Conservation (phyloP, 768 basidiomycete species). For the Tubosaeta brunneosetosa region DNA sequence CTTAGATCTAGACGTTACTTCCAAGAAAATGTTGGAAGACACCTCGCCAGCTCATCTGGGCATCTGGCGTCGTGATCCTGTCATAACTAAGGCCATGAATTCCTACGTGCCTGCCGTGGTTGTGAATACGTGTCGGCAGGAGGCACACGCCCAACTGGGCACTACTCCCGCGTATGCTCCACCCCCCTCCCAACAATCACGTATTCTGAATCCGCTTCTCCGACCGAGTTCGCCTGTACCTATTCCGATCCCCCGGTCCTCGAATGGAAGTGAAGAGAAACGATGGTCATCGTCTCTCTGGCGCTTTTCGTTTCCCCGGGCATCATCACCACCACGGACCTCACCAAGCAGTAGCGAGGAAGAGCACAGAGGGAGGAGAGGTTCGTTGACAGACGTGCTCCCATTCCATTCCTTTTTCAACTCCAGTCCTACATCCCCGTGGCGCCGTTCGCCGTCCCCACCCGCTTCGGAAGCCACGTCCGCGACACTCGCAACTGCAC, state of each 20-base stretch:
- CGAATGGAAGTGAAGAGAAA: slow-evolving; percentile 29
- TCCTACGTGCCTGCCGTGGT: slow-evolving; percentile 23
- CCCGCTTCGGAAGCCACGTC: slow-evolving; percentile 30
- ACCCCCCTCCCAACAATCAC: slow-evolving; percentile 13
- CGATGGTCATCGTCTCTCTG: slow-evolving; percentile 33
- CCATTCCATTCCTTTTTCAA: slow-evolving; percentile 39
- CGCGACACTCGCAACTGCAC: slow-evolving; percentile 28
- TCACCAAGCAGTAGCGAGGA: slow-evolving; percentile 20
- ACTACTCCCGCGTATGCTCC: slow-evolving; percentile 9
- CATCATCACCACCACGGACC: slow-evolving; percentile 26
- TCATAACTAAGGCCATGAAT: slow-evolving; percentile 24
- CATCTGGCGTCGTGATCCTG: slow-evolving; percentile 30
- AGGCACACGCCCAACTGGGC: slow-evolving; percentile 10
- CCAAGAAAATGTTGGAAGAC: slow-evolving; percentile 30
- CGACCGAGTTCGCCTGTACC: slow-evolving; percentile 28
- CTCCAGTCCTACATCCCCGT: slow-evolving; percentile 29
- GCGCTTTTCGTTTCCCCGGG: slow-evolving; percentile 34
- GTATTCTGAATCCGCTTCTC: slow-evolving; percentile 10
- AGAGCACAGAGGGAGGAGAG: slow-evolving; percentile 25
- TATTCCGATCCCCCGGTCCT: slow-evolving; percentile 26
- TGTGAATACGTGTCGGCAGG: slow-evolving; percentile 25
- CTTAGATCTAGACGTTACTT: slow-evolving; percentile 28
- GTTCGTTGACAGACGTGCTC: slow-evolving; percentile 40
- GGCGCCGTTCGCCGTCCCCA: slow-evolving; percentile 39
- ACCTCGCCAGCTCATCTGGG: slow-evolving; percentile 28